Evolutionary conservation across 495 filamentous ascomycete genomes (phyloP), one percentile per base, ranked within the genome.

Genomic region (Talaromyces nanjingensis): DNA sequence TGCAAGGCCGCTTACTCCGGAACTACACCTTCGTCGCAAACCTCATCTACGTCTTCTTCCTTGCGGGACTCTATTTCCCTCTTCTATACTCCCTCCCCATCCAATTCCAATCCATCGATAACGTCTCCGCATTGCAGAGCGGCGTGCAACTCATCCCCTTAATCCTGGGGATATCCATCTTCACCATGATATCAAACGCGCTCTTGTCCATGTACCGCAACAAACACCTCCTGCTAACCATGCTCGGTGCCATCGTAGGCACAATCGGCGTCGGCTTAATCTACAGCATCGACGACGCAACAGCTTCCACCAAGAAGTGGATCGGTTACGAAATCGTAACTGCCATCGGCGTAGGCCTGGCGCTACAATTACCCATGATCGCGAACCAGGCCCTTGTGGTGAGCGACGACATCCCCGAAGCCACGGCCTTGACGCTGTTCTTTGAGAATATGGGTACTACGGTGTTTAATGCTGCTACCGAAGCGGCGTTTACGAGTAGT

Each of bases 401-500:
- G 33, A 52, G 9, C 6, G 54, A 52, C 0, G 86, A 89, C 62
- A 77, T 90, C 2, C 80, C 88, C 0, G 81, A 79, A 14, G 88
- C 85, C 1, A 66, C 68, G n/a, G 76, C 84, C 14, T 72, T 86
- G 63, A 54, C 73, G 24, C 64, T 75, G 16, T 71, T 74, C 49
- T 69, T 70, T 49, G 68, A 71, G 58, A 81, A 82, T 58, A 73
- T 89, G 16, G 86, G 85, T 18, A 84, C 83, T 34, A 82, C 83
- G 3, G 72, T 89, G 9, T 92, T 92, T 67, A 82, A 93, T 60
- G 85, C 84, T 0, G 87, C 92, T 34, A 87, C 75, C 1, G 87
- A 96, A 70, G 92, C 87, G 58, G 80, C 96, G 52, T 92, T 96
- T 71, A 83, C 83, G 54, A 91, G 90, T 72, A 79, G 84, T 56